Evolutionary conservation across 2,329 filamentous ascomycete species (phyloP).

Genomic region (Coleophoma cylindrospora): DNA sequence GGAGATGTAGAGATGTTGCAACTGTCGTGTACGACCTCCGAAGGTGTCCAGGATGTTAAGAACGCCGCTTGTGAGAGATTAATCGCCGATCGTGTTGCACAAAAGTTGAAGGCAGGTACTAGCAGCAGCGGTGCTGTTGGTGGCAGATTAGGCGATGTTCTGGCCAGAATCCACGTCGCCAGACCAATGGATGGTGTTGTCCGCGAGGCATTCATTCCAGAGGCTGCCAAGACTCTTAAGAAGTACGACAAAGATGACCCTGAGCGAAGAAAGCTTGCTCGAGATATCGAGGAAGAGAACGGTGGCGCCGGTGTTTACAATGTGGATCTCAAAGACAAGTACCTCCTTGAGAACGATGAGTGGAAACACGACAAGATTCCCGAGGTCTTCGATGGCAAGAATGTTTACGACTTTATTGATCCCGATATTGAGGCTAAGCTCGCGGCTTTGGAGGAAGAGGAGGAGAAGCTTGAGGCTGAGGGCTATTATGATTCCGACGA

Average conservation of each 20-base stretch:
- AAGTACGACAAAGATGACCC: slow-evolving; percentile 91
- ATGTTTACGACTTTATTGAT: slow-evolving; percentile 95
- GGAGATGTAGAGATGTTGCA: slow-evolving; percentile 91
- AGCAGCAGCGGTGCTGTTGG: slow-evolving; percentile 70
- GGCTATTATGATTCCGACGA: slow-evolving; percentile 89
- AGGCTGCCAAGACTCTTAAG: slow-evolving; percentile 71
- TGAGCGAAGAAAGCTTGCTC: slow-evolving; percentile 73
- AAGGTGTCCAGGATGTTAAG: slow-evolving; percentile 91
- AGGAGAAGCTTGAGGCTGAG: slow-evolving; percentile 85
- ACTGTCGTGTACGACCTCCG: slow-evolving; percentile 89
- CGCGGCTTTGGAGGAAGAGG: slow-evolving; percentile 86
- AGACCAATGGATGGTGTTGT: slow-evolving; percentile 77
- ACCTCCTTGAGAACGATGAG: slow-evolving; percentile 78
- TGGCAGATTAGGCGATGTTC: slow-evolving; percentile 80
- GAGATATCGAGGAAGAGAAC: slow-evolving; percentile 85
- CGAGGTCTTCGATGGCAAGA: slow-evolving; percentile 91
- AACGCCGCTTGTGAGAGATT: slow-evolving; percentile 91
- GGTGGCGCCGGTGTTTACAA: slow-evolving; percentile 96
- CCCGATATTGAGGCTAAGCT: slow-evolving; percentile 95
- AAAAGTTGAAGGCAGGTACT: slow-evolving; percentile 93
- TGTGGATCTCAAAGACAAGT: slow-evolving; percentile 85
- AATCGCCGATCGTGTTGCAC: slow-evolving; percentile 85
- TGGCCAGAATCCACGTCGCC: slow-evolving; percentile 95
- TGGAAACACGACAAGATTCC: slow-evolving; percentile 98
- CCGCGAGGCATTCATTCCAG: slow-evolving; percentile 82